Base-by-base conservation (phyloP, 106 monocot genomes). In the Dendrobium officinale region DNA sequence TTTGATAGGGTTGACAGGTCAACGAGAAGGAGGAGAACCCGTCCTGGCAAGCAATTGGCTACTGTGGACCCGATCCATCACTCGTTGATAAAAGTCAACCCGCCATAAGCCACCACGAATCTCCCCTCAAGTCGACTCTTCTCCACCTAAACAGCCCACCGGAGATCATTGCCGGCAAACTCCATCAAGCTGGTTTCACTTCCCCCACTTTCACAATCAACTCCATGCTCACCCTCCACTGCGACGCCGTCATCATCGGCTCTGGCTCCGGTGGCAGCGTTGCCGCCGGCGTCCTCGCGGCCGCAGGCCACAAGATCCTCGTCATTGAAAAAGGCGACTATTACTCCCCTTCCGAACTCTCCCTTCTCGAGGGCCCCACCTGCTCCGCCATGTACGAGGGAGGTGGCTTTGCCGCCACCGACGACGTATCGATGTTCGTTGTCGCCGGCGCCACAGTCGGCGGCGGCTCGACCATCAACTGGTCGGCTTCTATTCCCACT, bases 401-500 rank as follows among this genome's bases (percentile, higher is more conserved):
- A 27, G 66, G 81, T 0, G 88, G 86, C 55, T 18, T 87, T 22
- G 49, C 87, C 43, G 26, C 80, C 77, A 89, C 85, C 11, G 73
- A 82, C 66, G 81, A 92, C 70, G 66, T 64, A 2, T 77, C 80
- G 3, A n/a, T 85, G 42, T 13, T 89, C 66, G 24, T 92, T 43
- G 58, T 91, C 5, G 88, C 89, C 6, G 91, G 91, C 1, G 85
- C 89, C 13, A 85, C 89, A 4, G 87, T 89, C n/a, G 91, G 88
- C 4, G 90, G 90, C 41, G 90, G 92, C 33, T 90, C 92, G 20
- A 80, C 88, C 17, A 80, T 92, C 45, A 92, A 92, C 81, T 92
- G 92, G 92, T 84, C 90, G 13, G 92, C 92, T 5, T 83, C 81
- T 31, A 79, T 92, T 29, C 88, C 75, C 56, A 92, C 92, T 5